Evolutionary conservation across 257 asterid species (phyloP), one percentile per base, ranked within the genome.

Genomic region (Lycium barbarum): DNA sequence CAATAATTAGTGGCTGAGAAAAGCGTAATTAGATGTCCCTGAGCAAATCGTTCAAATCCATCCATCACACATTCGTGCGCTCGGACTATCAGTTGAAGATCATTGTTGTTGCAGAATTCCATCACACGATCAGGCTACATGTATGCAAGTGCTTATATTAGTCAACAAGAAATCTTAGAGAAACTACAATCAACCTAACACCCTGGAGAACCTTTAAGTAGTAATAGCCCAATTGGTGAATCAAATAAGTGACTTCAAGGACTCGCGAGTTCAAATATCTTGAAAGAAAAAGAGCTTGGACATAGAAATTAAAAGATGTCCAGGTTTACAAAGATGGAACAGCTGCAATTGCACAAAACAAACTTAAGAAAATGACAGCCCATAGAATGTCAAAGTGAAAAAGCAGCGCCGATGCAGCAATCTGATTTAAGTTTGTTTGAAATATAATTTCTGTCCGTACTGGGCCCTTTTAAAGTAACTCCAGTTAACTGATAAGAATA

Each of bases 61-160:
- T 97, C 99, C 99, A 97, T 97, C 87, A 97, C 99, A 79, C 99
- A 95, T 89, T 97, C 99, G 20, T 95, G 98, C 4, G 99, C 99
- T 84, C 99, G 92, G 84, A 97, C 98, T 79, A 97, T 97, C 87
- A 97, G 91, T 87, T 97, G 99, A 83, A 97, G 95, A 88, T 95
- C 99, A 70, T 97, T 97, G 90, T 95, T 95, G 85, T 95, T 94
- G 84, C 99, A 97, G 83, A 97, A 97, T 85, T 97, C 99, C 99
- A 95, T 93, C 14, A 97, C 99, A 65, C 99, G 98, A 73, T 95
- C 99, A 22, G 99, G 99, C 99, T 97, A 98, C 85, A 85, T 72
- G 62, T 74, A 87, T 81, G 68, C 71, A 73, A 83, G 85, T 51
- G 65, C 54, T 51, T 35, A 53, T 20, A 68, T 83, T 18, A 38